A percentile compares a stretch with the other conserved stretches of the same genome.
Conservation (phyloP, 306 rosid genomes). For the Hippophae rhamnoides region DNA sequence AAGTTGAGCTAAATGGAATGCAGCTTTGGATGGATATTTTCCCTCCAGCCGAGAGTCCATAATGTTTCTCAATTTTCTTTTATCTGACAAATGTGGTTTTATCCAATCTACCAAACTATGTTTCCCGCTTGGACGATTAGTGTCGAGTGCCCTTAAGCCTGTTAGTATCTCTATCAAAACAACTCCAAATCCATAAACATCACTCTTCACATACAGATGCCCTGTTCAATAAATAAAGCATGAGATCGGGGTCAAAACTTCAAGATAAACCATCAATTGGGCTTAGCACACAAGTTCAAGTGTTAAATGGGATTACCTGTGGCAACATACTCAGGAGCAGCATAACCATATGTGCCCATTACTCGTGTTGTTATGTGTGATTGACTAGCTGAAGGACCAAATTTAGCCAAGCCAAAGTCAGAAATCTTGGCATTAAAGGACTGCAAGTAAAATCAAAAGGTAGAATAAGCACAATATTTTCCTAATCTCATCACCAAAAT, state of each 20-base stretch:
- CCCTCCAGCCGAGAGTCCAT: conserved; percentile 68
- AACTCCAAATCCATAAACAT: conserved; percentile 88
- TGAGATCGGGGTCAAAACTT: background rate
- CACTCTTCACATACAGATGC: conserved; percentile 86
- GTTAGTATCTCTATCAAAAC: conserved; percentile 82
- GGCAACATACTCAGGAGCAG: conserved; percentile 91
- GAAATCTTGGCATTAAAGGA: conserved; percentile 79
- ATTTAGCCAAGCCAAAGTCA: conserved; percentile 91
- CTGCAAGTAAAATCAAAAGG: conserved; percentile 37
- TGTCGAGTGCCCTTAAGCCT: conserved; percentile 59
- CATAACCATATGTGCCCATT: conserved; percentile 96
- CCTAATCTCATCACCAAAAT: background rate
- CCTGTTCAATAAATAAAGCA: conserved; percentile 29
- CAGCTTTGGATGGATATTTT: conserved; percentile 74
- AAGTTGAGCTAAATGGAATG: conserved; percentile 57
- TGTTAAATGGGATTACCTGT: conserved; percentile 42
- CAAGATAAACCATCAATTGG: background rate
- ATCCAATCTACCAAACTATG: conserved; percentile 69
- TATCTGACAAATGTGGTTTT: conserved; percentile 60
- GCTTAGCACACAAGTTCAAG: background rate
- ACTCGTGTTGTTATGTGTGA: conserved; percentile 91
- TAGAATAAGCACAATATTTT: background rate
- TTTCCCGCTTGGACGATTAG: conserved; percentile 56
- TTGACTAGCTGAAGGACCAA: conserved; percentile 93
- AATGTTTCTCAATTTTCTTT: conserved; percentile 54